Evolutionary conservation across 2,329 filamentous ascomycete genomes (phyloP).

Genomic region (Paraconiothyrium brasiliense): DNA sequence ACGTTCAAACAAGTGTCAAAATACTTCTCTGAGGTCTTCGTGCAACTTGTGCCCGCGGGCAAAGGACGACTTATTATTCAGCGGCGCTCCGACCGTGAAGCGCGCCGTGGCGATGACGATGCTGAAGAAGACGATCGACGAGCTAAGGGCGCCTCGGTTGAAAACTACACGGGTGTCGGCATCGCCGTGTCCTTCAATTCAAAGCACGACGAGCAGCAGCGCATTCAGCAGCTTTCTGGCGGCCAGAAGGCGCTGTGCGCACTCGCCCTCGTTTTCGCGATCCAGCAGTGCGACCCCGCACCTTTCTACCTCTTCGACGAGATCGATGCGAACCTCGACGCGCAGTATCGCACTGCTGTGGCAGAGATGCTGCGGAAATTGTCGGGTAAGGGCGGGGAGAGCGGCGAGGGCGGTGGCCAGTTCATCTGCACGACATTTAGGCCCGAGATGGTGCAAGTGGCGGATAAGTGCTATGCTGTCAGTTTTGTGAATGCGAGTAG

Average conservation of each 20-base stretch:
- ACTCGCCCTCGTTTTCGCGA: slow-evolving; percentile 97
- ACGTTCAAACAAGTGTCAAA: slow-evolving; percentile 98
- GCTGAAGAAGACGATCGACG: slow-evolving; percentile 53
- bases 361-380: slow-evolving; percentile 80
- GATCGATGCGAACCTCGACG: slow-evolving; percentile 97
- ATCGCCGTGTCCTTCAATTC: slow-evolving; percentile 99
- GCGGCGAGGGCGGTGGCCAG: slow-evolving; percentile 67
- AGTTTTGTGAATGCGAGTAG: slow-evolving; percentile 92
- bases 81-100: slow-evolving; percentile 80
- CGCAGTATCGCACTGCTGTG: slow-evolving; percentile 96
- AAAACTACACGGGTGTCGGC: slow-evolving; percentile 95
- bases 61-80: slow-evolving; percentile 93
- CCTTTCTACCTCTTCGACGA: slow-evolving; percentile 99
- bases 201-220: slow-evolving; percentile 97
- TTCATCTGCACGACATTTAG: slow-evolving; percentile 99
- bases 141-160: slow-evolving; percentile 63
- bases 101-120: slow-evolving; percentile 72
- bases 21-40: slow-evolving; percentile 92
- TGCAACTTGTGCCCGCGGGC: slow-evolving; percentile 92
- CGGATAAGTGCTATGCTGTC: slow-evolving; percentile 97
- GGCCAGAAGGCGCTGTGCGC: slow-evolving; percentile 98
- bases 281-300: slow-evolving; percentile 95
- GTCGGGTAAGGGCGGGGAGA: slow-evolving; percentile 50
- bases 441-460: slow-evolving; percentile 93
- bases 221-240: slow-evolving; percentile 95